Conservation (phyloP, 1,139 yeast species). For the Pichia sp. region DNA sequence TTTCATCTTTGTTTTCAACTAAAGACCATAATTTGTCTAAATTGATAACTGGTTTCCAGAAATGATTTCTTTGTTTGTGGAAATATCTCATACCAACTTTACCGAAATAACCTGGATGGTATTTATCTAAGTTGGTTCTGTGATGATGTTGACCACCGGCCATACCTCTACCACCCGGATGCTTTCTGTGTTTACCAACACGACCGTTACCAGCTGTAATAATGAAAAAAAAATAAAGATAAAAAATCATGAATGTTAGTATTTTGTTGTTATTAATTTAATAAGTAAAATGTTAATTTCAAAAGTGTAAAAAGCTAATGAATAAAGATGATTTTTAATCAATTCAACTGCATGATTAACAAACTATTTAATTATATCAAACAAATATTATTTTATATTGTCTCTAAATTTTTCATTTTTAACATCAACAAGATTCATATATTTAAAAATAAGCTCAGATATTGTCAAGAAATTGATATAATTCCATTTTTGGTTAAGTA, state of each 20-base stretch:
- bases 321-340: no score
- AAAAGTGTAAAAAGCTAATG: no score
- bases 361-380: no score
- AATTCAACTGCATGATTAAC: no score
- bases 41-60: constrained; percentile 98
- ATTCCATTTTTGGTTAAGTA: no score
- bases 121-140: constrained; percentile 99
- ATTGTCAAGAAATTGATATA: no score
- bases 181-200: constrained; percentile 99
- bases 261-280: no score
- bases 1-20: constrained; percentile 93
- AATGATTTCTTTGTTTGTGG: constrained; percentile 95
- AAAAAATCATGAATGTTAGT: constrained; percentile 13
- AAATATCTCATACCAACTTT: constrained; percentile 99
- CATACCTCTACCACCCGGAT: constrained; percentile 99
- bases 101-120: constrained; percentile 99
- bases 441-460: no score
- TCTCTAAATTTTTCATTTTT: no score
- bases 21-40: constrained; percentile 98
- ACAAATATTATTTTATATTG: no score
- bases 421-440: no score
- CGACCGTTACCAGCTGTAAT: constrained; percentile 97
- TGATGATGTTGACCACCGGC: constrained; percentile 99
- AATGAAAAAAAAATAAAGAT: constrained; percentile 5
- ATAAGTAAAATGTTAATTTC: no score